Percentiles rank a stretch among this genome's conserved stretches.
These are phyloP conservation scores for Yamadazyma sp. DNA, from an alignment of 1,139 yeast genomes.

Conservation along the genomic window DNA sequence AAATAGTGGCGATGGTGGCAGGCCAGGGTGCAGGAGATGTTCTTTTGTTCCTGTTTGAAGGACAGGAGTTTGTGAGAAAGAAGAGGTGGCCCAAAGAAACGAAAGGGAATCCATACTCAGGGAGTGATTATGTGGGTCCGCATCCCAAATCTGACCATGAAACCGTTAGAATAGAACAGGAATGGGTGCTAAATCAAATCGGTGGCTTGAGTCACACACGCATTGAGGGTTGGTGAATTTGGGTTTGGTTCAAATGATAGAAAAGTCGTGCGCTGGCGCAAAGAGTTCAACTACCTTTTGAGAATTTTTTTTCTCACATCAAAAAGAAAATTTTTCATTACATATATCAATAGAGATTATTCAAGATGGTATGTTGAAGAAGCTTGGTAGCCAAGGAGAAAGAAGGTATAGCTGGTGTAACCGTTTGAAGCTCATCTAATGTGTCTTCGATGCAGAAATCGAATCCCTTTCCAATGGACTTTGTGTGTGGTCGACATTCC, in stretches of 20 bases:
- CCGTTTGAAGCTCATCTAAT: too few relatives aligned
- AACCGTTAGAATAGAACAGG: background rate
- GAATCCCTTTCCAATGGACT: too few relatives aligned
- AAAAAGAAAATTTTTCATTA: constrained; percentile 15
- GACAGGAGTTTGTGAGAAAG: too few relatives aligned
- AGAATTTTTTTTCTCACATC: constrained; percentile 6
- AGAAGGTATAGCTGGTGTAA: too few relatives aligned
- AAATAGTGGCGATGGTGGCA: too few relatives aligned
- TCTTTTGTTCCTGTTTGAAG: too few relatives aligned
- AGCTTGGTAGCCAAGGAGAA: background rate
- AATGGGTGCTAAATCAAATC: background rate
- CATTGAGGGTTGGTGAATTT: background rate
- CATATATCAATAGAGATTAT: constrained; percentile 13
- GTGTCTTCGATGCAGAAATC: too few relatives aligned
- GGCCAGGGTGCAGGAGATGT: too few relatives aligned
- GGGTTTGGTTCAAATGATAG: background rate
- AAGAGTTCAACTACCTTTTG: background rate
- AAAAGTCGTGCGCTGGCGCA: background rate
- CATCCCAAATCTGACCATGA: background rate
- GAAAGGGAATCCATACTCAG: too few relatives aligned
- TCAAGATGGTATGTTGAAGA: constrained; percentile 25
- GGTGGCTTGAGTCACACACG: background rate
- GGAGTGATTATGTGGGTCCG: too few relatives aligned
- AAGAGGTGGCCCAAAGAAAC: too few relatives aligned
- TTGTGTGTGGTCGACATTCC: too few relatives aligned